Evolutionary conservation across 2,329 filamentous ascomycete species (phyloP).

Genomic region (Hysterium pulicare): DNA sequence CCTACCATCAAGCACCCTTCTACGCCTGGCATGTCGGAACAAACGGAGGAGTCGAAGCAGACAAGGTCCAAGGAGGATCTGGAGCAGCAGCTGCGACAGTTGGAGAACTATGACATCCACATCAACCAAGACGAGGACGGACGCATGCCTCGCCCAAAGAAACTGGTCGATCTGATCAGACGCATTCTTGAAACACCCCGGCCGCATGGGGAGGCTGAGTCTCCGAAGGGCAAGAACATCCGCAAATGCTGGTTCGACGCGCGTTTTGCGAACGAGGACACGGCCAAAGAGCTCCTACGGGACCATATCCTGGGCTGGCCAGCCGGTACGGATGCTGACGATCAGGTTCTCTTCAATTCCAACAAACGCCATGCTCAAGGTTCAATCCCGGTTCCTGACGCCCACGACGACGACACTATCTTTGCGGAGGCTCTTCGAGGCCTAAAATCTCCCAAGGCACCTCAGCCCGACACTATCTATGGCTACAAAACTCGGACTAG

Average conservation of each 20-base stretch:
- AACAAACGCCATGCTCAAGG: not conserved
- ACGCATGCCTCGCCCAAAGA: not conserved
- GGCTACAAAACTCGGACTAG: not conserved
- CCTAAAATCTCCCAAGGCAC: not conserved
- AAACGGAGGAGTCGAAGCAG: not conserved
- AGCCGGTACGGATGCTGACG: not conserved
- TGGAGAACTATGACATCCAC: not conserved
- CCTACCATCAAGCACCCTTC: not conserved
- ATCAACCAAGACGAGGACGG: not conserved
- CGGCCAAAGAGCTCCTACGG: not conserved
- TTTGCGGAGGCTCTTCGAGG: not conserved
- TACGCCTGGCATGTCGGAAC: not conserved
- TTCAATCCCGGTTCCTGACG: not conserved
- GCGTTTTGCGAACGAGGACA: not conserved
- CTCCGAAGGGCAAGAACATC: not conserved
- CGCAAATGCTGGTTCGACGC: not conserved
- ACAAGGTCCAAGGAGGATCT: not conserved
- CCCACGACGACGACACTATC: not conserved
- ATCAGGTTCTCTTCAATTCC: not conserved
- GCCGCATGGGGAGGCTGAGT: not conserved
- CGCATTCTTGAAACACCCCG: not conserved
- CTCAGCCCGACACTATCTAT: not conserved
- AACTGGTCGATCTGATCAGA: not conserved
- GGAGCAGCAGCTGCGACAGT: not conserved
- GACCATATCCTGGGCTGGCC: not conserved